phyloP scores from a whole-genome alignment of 331 rosid genomes.

The Arachis monticola region DNA sequence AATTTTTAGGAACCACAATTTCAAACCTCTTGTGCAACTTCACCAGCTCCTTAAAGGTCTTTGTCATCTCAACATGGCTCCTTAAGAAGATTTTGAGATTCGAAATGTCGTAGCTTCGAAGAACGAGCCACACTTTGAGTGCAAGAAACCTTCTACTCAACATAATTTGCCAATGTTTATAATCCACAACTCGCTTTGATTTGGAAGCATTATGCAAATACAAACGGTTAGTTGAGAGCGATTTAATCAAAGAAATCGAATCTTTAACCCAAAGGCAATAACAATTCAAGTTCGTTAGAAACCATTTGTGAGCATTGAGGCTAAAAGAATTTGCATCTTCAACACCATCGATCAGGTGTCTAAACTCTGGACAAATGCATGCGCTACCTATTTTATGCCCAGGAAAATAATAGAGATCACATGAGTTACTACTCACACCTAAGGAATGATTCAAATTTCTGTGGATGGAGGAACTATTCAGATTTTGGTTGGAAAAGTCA shows the following conservation, averaged over 20 bases:
- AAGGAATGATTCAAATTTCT: no score
- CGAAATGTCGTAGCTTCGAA: conserved; percentile 57
- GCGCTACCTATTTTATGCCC: no score
- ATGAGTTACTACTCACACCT: no score
- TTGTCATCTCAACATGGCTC: conserved; percentile 52
- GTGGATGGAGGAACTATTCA: no score
- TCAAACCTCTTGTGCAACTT: conserved; percentile 55
- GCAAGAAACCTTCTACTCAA: conserved; percentile 58
- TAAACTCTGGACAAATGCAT: conserved; percentile 61
- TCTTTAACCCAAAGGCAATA: conserved; percentile 67
- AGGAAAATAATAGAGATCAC: no score
- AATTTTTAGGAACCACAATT: conserved; percentile 45
- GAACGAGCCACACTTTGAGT: conserved; percentile 52
- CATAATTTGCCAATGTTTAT: conserved; percentile 66
- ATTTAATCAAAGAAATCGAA: conserved; percentile 32
- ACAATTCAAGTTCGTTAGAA: conserved; percentile 51
- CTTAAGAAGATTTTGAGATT: conserved; percentile 53
- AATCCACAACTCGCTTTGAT: conserved; percentile 55
- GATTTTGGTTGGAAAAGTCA: no score
- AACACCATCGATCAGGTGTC: conserved; percentile 52
- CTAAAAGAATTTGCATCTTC: conserved; percentile 58
- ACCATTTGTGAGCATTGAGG: conserved; percentile 72
- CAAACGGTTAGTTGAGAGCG: conserved; percentile 49
- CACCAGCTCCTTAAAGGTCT: conserved; percentile 52
- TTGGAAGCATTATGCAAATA: conserved; percentile 57